A percentile compares a stretch with the other conserved stretches of the same genome.
phyloP scores from a whole-genome alignment of 192 early-diverging fungal genomes.

The Gamsiella multidivaricata region DNA sequence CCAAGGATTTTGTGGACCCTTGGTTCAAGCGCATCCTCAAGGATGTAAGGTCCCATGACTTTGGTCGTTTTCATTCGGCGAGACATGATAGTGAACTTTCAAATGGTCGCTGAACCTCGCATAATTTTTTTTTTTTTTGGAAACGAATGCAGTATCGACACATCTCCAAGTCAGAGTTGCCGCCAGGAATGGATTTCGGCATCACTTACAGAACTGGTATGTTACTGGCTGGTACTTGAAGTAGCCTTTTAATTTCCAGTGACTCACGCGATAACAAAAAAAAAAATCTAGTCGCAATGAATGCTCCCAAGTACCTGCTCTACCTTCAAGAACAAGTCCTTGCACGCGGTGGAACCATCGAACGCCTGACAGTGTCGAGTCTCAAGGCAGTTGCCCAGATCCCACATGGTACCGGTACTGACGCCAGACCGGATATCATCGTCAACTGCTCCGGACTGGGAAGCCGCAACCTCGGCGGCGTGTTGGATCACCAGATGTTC shows the following conservation, averaged over 20 bases:
- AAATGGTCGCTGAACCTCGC: background rate
- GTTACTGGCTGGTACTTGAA: too few species aligned
- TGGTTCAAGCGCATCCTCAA: constrained; percentile 68
- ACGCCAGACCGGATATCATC: constrained; percentile 62
- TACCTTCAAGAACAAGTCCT: constrained; percentile 66
- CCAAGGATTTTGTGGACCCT: constrained; percentile 65
- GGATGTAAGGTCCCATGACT: too few species aligned
- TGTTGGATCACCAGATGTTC: constrained; percentile 76
- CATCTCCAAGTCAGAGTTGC: constrained; percentile 59
- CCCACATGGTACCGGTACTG: constrained; percentile 10
- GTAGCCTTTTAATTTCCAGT: background rate
- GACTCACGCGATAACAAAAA: constrained; percentile 7
- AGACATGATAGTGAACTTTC: too few species aligned
- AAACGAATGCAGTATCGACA: constrained; percentile 50
- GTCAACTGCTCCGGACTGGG: constrained; percentile 87
- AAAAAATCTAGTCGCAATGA: constrained; percentile 74
- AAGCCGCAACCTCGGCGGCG: constrained; percentile 72
- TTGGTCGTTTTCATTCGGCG: too few species aligned
- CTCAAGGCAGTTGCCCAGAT: constrained; percentile 62
- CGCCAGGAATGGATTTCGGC: constrained; percentile 67
- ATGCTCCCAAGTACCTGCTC: constrained; percentile 72
- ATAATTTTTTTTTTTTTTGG: background rate
- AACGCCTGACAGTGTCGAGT: constrained; percentile 48
- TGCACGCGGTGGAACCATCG: constrained; percentile 61
- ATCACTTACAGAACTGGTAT: constrained; percentile 70